Evolutionary conservation across 805 yeast genomes (phyloP).

Genomic region (Metschnikowia amazonensis): DNA sequence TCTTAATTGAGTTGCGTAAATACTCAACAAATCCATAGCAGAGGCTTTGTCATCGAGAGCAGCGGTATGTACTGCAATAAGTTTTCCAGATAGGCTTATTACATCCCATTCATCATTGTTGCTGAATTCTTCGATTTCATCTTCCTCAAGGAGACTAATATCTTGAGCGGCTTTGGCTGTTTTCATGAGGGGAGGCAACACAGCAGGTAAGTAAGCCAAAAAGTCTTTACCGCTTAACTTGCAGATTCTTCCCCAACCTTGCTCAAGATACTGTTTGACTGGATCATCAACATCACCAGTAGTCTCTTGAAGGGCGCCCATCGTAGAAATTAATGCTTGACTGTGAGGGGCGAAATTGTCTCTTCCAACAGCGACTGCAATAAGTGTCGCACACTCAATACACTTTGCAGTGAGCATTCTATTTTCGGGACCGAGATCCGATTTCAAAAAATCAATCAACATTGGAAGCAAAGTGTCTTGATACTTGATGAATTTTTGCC

Average conservation of each 20-base stretch:
- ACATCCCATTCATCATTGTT: slow-evolving; percentile 95
- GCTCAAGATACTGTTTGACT: slow-evolving; percentile 78
- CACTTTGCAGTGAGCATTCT: slow-evolving; percentile 85
- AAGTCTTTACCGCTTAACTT: slow-evolving; percentile 81
- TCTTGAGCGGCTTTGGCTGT: slow-evolving; percentile 91
- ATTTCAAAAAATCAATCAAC: slow-evolving; percentile 68
- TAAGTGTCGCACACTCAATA: slow-evolving; percentile 91
- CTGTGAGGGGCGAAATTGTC: slow-evolving; percentile 79
- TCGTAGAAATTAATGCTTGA: slow-evolving; percentile 65
- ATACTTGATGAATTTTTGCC: slow-evolving; percentile 80
- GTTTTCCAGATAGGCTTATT: slow-evolving; percentile 84
- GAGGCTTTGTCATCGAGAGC: slow-evolving; percentile 89
- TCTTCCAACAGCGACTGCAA: slow-evolving; percentile 92
- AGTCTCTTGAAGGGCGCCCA: slow-evolving; percentile 66
- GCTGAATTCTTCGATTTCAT: slow-evolving; percentile 74
- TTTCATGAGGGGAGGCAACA: slow-evolving; percentile 81
- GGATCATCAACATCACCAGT: slow-evolving; percentile 75
- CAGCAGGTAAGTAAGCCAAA: slow-evolving; percentile 75
- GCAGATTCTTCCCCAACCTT: slow-evolving; percentile 95
- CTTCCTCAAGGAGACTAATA: slow-evolving; percentile 83
- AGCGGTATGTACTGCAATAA: slow-evolving; percentile 91
- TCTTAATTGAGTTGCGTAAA: slow-evolving; percentile 80
- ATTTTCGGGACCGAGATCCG: slow-evolving; percentile 76
- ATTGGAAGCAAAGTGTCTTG: slow-evolving; percentile 94
- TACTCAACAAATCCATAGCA: slow-evolving; percentile 83